Conservation (phyloP, 2,329 filamentous ascomycete species). For the Diplodia scrobiculata region DNA sequence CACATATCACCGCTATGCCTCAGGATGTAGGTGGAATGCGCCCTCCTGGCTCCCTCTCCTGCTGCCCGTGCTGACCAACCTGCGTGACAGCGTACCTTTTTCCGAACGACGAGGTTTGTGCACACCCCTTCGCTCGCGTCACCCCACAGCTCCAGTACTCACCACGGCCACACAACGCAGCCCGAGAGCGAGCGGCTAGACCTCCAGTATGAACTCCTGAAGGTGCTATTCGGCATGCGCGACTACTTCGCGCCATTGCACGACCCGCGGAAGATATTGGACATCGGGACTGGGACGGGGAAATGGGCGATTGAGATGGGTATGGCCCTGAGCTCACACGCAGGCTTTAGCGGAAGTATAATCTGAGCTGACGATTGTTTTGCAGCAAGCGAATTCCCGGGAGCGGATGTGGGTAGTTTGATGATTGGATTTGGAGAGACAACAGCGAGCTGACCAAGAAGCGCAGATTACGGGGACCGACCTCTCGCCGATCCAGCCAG, state of each 20-base stretch:
- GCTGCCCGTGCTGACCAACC: neutral
- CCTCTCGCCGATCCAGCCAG: conserved; percentile 47
- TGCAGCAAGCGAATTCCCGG: conserved; percentile 41
- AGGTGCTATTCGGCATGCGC: conserved; percentile 41
- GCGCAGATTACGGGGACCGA: conserved; percentile 48
- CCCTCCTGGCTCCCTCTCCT: neutral
- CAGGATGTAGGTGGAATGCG: conserved; percentile 41
- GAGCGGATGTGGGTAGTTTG: conserved; percentile 37
- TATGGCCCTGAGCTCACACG: conserved; percentile 33
- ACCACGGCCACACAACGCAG: conserved; percentile 32
- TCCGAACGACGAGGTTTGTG: conserved; percentile 44
- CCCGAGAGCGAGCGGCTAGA: conserved; percentile 45
- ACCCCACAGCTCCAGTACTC: neutral
- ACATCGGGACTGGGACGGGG: conserved; percentile 49
- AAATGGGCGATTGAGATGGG: conserved; percentile 49
- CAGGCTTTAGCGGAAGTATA: neutral
- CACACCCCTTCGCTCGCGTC: conserved; percentile 15
- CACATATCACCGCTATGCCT: conserved; percentile 46
- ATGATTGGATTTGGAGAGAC: neutral
- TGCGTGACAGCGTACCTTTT: conserved; percentile 43
- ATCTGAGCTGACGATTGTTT: conserved; percentile 33
- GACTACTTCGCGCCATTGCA: conserved; percentile 46
- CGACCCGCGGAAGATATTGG: conserved; percentile 44
- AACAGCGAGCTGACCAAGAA: conserved; percentile 31
- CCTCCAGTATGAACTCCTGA: conserved; percentile 45